Conservation (phyloP, 441 rosid genomes). For the Gossypium schwendimanii region DNA sequence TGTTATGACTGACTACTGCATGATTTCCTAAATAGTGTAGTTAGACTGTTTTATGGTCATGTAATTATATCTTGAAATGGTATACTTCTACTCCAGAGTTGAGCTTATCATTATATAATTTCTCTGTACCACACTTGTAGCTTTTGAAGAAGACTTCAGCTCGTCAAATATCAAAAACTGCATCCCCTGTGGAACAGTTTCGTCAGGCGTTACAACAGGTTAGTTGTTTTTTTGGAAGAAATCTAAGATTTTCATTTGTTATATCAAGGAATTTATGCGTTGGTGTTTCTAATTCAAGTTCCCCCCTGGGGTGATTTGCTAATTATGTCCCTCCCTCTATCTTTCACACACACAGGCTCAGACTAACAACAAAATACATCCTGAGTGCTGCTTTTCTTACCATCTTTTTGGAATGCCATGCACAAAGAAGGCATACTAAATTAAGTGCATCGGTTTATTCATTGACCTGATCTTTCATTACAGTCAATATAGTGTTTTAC, state of each 20-base stretch:
- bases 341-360: neutral
- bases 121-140: conserved; percentile 52
- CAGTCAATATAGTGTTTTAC: neutral
- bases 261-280: neutral
- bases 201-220: conserved; percentile 81
- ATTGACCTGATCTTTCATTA: neutral
- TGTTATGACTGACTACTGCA: neutral
- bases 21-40: neutral
- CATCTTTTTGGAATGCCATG: neutral
- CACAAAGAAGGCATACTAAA: neutral
- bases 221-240: conserved; percentile 20
- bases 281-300: neutral
- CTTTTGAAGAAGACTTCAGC: conserved; percentile 86
- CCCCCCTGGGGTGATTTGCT: neutral
- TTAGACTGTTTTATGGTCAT: neutral
- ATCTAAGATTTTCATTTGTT: neutral
- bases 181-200: conserved; percentile 77
- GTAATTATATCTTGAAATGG: conserved; percentile 23
- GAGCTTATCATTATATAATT: conserved; percentile 36
- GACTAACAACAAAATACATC: neutral
- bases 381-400: neutral
- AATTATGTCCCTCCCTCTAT: neutral
- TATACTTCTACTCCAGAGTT: conserved; percentile 23
- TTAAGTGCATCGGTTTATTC: conserved; percentile 1
- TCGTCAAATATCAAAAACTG: conserved; percentile 70